Evolutionary conservation across 2,329 filamentous ascomycete genomes (phyloP).

Genomic region (Torrubiella hemipterigena): DNA sequence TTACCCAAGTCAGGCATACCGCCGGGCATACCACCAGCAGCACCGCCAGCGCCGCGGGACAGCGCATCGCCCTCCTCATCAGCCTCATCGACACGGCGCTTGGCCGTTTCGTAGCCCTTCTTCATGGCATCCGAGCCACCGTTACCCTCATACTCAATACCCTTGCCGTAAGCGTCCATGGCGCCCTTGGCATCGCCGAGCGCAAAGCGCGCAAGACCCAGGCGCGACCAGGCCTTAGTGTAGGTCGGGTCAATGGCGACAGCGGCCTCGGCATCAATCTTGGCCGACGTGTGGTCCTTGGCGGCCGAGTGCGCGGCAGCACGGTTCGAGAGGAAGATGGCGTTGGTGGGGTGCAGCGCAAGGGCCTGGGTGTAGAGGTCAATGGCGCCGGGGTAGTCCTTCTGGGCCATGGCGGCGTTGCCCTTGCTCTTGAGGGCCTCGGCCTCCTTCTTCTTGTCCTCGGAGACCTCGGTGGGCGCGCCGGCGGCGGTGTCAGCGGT

Average conservation of each 20-base stretch:
- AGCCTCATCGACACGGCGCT: slow-evolving; percentile 74
- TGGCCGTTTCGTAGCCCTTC: slow-evolving; percentile 90
- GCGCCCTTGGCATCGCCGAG: slow-evolving; percentile 81
- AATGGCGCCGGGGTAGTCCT: slow-evolving; percentile 77
- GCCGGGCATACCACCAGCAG: slow-evolving; percentile 36
- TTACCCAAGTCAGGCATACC: slow-evolving; percentile 62
- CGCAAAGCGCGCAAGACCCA: slow-evolving; percentile 84
- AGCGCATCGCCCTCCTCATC: slow-evolving; percentile 31
- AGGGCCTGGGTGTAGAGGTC: slow-evolving; percentile 83
- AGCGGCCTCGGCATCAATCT: slow-evolving; percentile 80
- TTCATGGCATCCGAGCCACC: slow-evolving; percentile 96
- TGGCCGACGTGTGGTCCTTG: slow-evolving; percentile 73
- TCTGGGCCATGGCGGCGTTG: slow-evolving; percentile 89
- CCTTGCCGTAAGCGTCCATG: slow-evolving; percentile 89
- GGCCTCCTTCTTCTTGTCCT: slow-evolving; percentile 64
- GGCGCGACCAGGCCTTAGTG: slow-evolving; percentile 92
- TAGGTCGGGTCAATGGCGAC: slow-evolving; percentile 81
- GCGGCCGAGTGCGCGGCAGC: slow-evolving; percentile 84
- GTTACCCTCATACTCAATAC: slow-evolving; percentile 87
- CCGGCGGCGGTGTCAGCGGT: slow-evolving; percentile 22
- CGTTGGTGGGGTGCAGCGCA: slow-evolving; percentile 68
- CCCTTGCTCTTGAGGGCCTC: slow-evolving; percentile 82
- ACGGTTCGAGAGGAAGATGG: slow-evolving; percentile 95
- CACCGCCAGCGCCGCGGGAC: slow-evolving; percentile 36
- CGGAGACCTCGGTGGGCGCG: slow-evolving; percentile 29